phyloP scores from a whole-genome alignment of 1,284 basidiomycete genomes.

The Xerocomus amazonicus region DNA sequence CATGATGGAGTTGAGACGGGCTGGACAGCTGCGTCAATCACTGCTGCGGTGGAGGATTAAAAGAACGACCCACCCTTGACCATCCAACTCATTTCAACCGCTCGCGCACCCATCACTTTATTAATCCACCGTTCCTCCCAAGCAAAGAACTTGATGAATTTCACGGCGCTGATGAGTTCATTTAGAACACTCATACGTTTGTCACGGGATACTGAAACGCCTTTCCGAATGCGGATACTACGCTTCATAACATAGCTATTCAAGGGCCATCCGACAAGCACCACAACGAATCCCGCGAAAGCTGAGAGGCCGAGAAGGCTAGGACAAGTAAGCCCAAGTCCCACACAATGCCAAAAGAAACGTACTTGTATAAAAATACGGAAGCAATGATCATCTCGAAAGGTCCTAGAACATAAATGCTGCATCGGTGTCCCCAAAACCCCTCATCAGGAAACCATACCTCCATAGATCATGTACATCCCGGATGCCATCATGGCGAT shows the following conservation, averaged over 20 bases:
- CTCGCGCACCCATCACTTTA: conserved; percentile 53
- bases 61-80: conserved; percentile 47
- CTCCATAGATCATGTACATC: conserved; percentile 63
- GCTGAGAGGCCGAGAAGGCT: conserved; percentile 82
- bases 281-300: conserved; percentile 81
- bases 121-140: conserved; percentile 78
- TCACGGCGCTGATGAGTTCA: conserved; percentile 78
- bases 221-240: conserved; percentile 69
- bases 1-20: conserved; percentile 60
- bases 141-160: conserved; percentile 86
- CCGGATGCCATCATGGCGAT: conserved; percentile 50
- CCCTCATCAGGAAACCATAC: conserved; percentile 30
- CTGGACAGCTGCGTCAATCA: conserved; percentile 31
- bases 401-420: conserved; percentile 45
- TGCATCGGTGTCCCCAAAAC: not conserved
- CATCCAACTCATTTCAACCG: conserved; percentile 67
- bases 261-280: conserved; percentile 71
- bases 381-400: conserved; percentile 79
- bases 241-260: conserved; percentile 64
- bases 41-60: not conserved
- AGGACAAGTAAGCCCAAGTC: not conserved
- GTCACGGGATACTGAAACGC: conserved; percentile 71
- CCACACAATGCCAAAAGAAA: conserved; percentile 4
- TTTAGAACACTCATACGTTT: conserved; percentile 83
- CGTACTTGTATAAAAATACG: conserved; percentile 76